Base-by-base conservation (phyloP, 768 basidiomycete genomes). In the Tylopilus felleus region DNA sequence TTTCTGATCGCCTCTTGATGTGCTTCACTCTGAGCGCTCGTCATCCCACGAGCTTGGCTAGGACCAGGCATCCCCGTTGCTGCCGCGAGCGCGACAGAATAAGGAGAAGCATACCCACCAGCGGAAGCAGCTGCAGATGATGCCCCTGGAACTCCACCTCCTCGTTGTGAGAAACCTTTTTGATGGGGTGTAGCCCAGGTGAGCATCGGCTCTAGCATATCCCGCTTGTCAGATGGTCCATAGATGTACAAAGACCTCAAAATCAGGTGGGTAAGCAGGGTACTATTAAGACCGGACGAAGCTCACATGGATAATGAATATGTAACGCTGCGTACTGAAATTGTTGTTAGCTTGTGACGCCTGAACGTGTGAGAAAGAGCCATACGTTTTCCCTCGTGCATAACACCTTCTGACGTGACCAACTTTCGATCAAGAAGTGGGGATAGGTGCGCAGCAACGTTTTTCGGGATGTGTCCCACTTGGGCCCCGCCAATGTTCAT, bases 381-480 rank as follows among this genome's bases (percentile, higher is more conserved):
- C 71, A 39, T 70, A 88, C 87, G 56, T 60, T 91, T 92, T 49
- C 89, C 90, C 50, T 87, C 78, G 33, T 79, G 80, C 61, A 66
- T 69, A 12, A 76, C 71, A 19, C 91, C 93, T 73, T 94, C 93
- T 4, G 90, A 80, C 0, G 78, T 86, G 41, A 94, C 75, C 3
- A 77, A 52, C 10, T 68, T 70, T 41, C 71, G 70, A 65, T 95
- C 93, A 47, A 94, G 78, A 22, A 93, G 73, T 1, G 88, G 84
- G 5, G 92, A 79, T 17, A 94, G 73, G 60, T 80, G 78, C 0
- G 66, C 49, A 0, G 82, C 88, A 13, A 86, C 76, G 21, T 69
- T 72, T 31, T 80, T 77, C 2, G 89, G 85, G 22, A 94, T 65
- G 70, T 94, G 93, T 2, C 93, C 93, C 3, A 95, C 91, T 78